Conservation (phyloP, 169 alveolate genomes). For the Plasmodium chabaudi region DNA sequence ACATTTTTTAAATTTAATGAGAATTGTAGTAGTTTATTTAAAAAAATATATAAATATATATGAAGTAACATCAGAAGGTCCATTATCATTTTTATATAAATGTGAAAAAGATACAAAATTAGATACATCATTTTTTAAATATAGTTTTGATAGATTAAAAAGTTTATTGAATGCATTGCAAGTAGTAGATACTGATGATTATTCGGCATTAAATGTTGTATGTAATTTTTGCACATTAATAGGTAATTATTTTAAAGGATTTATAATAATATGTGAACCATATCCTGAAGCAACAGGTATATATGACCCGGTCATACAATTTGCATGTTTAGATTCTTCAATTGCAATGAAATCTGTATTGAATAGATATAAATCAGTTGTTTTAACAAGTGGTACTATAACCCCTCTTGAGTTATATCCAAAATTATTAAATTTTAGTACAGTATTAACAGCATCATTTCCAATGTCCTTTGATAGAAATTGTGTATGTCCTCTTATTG, state of each 20-base stretch:
- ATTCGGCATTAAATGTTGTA: constrained; percentile 86
- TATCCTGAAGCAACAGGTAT: constrained; percentile 95
- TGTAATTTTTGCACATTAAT: constrained; percentile 95
- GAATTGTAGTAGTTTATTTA: constrained; percentile 91
- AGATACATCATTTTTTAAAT: constrained; percentile 87
- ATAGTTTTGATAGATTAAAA: constrained; percentile 83
- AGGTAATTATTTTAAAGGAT: constrained; percentile 95
- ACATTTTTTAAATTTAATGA: constrained; percentile 92
- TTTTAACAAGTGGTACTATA: constrained; percentile 97
- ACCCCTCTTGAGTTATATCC: constrained; percentile 98
- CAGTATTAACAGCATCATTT: constrained; percentile 94
- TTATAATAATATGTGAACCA: constrained; percentile 96
- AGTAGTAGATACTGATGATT: constrained; percentile 88
- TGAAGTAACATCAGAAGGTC: constrained; percentile 94
- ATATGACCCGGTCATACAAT: constrained; percentile 95
- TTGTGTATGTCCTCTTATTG: constrained; percentile 96
- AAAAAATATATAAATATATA: constrained; percentile 90
- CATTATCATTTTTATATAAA: constrained; percentile 92
- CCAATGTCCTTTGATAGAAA: constrained; percentile 95
- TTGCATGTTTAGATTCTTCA: constrained; percentile 97
- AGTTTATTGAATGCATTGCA: constrained; percentile 87
- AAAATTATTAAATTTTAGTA: constrained; percentile 93
- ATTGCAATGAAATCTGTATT: constrained; percentile 96
- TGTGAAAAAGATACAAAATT: constrained; percentile 83
- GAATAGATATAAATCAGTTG: constrained; percentile 91